Evolutionary conservation across 2,329 filamentous ascomycete genomes (phyloP), one percentile per base, ranked within the genome.

Genomic region (Tolypocladium sp.): DNA sequence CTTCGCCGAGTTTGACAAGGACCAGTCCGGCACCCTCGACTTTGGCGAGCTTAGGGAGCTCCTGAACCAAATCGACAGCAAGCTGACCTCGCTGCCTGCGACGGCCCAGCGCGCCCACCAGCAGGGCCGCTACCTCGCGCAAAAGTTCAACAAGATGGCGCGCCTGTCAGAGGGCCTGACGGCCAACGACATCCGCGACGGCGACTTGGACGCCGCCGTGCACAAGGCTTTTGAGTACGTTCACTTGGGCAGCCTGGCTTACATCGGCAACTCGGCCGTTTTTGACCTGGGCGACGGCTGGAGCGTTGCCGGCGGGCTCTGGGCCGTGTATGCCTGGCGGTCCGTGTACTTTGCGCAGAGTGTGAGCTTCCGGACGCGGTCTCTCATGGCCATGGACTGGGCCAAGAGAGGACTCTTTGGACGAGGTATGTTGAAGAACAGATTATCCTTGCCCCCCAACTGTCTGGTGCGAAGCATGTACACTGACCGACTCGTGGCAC

Each of bases 281-380:
- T 99, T 99, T 68, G 94, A 99, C 71, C 84, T 94, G 58, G 85
- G 85, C 9, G 84, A 87, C 51, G 92, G 91, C 0, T 82, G 88
- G 79, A 92, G 82, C 66, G 76, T 94, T 59, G 85, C 85, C 1
- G 94, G 94, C 56, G 94, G 94, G 0, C 74, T 99, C 53, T 82
- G 95, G 81, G 94, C 92, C 0, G 93, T 97, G 55, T 99, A 99
- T 73, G 84, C 96, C 40, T 99, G 94, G 94, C 81, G 94, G 62
- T 92, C 91, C 64, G 88, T 97, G 17, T 99, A 99, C 76, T 99
- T 99, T 77, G 92, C 94, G 15, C 91, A 99, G 79, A 96, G 91
- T 69, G 94, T 99, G 55, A 97, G 92, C 74, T 82, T 97, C 61
- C 81, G 94, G 65, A 99, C 94, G 33, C 84, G 93, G 63, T 84